Percentiles rank a stretch among this genome's conserved stretches.
These are phyloP conservation scores for Inonotus obliquus DNA, from an alignment of 1,284 basidiomycete species.

Conservation along the genomic window DNA sequence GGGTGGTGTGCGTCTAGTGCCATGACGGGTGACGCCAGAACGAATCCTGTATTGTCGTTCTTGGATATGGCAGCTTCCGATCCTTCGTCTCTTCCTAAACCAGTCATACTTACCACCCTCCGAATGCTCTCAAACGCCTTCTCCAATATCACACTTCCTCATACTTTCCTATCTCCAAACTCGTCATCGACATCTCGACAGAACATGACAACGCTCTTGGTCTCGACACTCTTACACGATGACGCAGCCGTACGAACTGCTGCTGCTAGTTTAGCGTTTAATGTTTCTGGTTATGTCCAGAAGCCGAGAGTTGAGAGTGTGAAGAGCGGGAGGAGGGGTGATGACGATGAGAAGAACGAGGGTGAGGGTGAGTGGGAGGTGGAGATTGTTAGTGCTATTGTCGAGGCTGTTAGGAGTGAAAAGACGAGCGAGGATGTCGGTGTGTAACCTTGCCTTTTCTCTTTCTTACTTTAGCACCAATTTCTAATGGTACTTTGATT, in stretches of 20 bases:
- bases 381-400: constrained; percentile 73
- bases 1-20: constrained; percentile 40
- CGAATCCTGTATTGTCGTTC: constrained; percentile 26
- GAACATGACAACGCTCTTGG: constrained; percentile 46
- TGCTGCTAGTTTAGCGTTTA: constrained; percentile 78
- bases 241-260: constrained; percentile 71
- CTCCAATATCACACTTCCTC: constrained; percentile 48
- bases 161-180: constrained; percentile 42
- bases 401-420: constrained; percentile 73
- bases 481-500: background rate
- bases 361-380: constrained; percentile 78
- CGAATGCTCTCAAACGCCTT: constrained; percentile 76
- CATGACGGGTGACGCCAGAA: constrained; percentile 34
- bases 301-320: constrained; percentile 43
- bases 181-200: constrained; percentile 28
- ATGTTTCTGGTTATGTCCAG: constrained; percentile 65
- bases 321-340: constrained; percentile 33
- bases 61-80: constrained; percentile 4
- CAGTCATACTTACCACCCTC: constrained; percentile 63
- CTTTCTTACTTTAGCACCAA: background rate
- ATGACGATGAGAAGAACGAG: constrained; percentile 36
- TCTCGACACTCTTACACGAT: constrained; percentile 62
- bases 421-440: constrained; percentile 72
- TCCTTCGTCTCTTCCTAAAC: constrained; percentile 33
- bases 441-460: constrained; percentile 36